A percentile compares a stretch with the other conserved stretches of the same genome.
These are phyloP conservation scores for Volvox reticuliferus DNA, from an alignment of 139 green algal genomes.

Conservation along the genomic window DNA sequence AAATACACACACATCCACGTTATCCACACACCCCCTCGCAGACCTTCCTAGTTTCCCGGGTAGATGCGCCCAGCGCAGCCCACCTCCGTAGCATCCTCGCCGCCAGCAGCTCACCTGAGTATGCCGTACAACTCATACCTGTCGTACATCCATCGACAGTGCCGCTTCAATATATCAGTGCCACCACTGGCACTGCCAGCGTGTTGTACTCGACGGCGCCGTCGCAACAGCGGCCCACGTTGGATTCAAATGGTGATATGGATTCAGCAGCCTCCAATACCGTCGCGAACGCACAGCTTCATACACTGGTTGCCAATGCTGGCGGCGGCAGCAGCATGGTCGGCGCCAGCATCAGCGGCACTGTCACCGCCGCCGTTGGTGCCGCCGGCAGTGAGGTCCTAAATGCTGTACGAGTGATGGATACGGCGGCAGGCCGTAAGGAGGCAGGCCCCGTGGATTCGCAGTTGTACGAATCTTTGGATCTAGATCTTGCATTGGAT, in stretches of 20 bases:
- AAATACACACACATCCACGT: too few species aligned
- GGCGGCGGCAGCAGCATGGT: too few species aligned
- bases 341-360: background rate
- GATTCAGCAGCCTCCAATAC: background rate
- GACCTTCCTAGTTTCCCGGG: constrained; percentile 19
- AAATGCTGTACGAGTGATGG: background rate
- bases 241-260: background rate
- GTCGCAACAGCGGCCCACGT: background rate
- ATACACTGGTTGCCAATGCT: background rate
- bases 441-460: too few species aligned
- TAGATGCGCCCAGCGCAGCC: background rate
- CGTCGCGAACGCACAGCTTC: background rate
- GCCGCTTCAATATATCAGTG: background rate
- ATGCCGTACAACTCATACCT: background rate
- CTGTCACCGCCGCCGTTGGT: background rate
- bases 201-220: background rate
- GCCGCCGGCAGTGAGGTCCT: background rate
- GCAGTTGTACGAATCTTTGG: background rate
- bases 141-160: background rate
- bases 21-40: background rate
- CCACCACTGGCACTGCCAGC: background rate
- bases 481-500: background rate
- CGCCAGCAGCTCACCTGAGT: background rate
- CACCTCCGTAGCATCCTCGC: background rate
- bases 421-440: background rate